Percentiles rank a stretch among this genome's conserved stretches.
These are phyloP conservation scores for Capronia coronata DNA, from an alignment of 2,329 filamentous ascomycete genomes.

Conservation along the genomic window DNA sequence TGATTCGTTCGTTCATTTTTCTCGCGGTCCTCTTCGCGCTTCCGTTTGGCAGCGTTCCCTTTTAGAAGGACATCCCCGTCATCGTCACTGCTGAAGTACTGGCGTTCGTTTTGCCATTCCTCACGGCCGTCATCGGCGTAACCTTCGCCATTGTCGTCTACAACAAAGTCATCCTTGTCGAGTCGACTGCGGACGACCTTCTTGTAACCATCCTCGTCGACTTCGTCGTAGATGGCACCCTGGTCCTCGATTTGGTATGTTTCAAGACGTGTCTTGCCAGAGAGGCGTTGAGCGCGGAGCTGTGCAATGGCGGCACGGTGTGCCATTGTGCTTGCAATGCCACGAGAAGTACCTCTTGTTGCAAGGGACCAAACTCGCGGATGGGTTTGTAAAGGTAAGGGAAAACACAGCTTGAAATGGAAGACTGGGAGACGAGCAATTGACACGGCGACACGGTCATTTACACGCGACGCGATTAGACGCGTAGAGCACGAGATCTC, in stretches of 20 bases:
- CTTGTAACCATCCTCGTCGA: conserved; percentile 96
- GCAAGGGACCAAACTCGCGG: neutral
- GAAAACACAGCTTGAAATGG: neutral
- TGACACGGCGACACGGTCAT: neutral
- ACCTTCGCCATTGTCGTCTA: conserved; percentile 95
- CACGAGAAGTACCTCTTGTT: neutral
- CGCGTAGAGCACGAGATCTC: neutral
- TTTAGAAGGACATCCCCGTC: conserved; percentile 59
- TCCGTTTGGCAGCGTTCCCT: conserved; percentile 67
- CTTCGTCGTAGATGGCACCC: conserved; percentile 83
- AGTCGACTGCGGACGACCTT: conserved; percentile 84
- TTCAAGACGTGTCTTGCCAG: conserved; percentile 86
- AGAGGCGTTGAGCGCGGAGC: conserved; percentile 73
- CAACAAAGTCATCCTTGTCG: conserved; percentile 94
- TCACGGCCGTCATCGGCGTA: conserved; percentile 95
- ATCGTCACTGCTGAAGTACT: conserved; percentile 62
- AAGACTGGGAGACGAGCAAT: neutral
- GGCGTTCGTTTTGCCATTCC: conserved; percentile 74
- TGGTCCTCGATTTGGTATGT: conserved; percentile 81
- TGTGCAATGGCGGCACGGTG: conserved; percentile 52
- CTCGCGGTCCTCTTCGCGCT: conserved; percentile 78
- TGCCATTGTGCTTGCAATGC: conserved; percentile 20
- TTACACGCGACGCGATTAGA: neutral
- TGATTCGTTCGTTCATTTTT: conserved; percentile 81
- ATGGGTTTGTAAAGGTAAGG: neutral